Base-by-base conservation (phyloP, 208 protist genomes). In the Leishmania lainsoni region DNA sequence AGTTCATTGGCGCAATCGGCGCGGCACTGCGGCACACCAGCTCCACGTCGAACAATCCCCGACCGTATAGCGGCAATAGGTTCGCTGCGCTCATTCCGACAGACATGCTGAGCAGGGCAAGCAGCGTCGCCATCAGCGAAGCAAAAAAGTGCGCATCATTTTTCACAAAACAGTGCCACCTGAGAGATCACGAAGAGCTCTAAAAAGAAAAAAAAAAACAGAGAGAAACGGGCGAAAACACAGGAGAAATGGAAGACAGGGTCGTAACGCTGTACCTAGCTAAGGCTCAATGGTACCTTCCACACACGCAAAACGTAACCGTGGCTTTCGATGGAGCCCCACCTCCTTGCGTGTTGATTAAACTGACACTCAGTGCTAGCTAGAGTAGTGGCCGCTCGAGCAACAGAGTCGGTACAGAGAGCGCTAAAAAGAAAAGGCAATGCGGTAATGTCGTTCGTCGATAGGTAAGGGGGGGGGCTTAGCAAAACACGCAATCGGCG, bases 11-110 rank as follows among this genome's bases (percentile, higher is more conserved):
- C 42, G 54, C 35, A 22, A 17, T 75, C 5, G 42, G 14, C 12
- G 74, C 51, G 8, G 74, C 26, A n/a, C 65, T 83, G 56, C 83
- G 83, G 66, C 83, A 83, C 65, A 86, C 79, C 12, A 82, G 49
- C 75, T 86, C 83, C 26, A 86, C 79, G 61, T 83, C 79, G 10
- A 86, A 1, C 45, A 83, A 26, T 22, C 72, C 68, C 29, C 77
- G 56, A 14, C 83, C 79, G n/a, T 26, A 56, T 5, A 83, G 70
- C 22, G 83, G 79, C 65, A 83, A 71, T 71, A 83, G 48, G 48
- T 20, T 74, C 10, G 61, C 76, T 16, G 35, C 74, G n/a, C 66
- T 39, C 51, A 75, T 68, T 2, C 29, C 42, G 4, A 52, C 49
- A 6, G 75, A 26, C 14, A 63, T 26, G 63, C 78, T 51, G 9